Percentiles rank a stretch among this genome's conserved stretches.
These are phyloP conservation scores for Trichoderma guizhouense DNA, from an alignment of 2,329 filamentous ascomycete species.

Conservation along the genomic window DNA sequence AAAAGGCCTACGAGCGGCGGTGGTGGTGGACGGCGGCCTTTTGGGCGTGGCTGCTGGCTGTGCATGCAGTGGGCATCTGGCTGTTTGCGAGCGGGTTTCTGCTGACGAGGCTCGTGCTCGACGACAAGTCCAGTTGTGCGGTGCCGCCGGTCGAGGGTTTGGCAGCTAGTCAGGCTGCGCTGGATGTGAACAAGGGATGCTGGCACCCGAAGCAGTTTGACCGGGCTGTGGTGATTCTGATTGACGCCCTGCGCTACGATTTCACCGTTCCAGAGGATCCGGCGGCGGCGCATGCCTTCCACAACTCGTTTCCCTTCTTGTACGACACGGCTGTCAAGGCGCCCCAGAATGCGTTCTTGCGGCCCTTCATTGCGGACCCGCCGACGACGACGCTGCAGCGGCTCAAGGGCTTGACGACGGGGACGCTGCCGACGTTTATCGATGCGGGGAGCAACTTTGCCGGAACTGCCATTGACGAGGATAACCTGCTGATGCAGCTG, in stretches of 20 bases:
- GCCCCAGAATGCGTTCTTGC: constrained; percentile 80
- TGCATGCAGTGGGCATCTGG: constrained; percentile 79
- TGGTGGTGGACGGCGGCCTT: constrained; percentile 62
- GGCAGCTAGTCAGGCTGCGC: constrained; percentile 39
- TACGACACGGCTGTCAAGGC: constrained; percentile 74
- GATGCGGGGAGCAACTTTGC: constrained; percentile 95
- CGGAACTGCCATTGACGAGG: constrained; percentile 92
- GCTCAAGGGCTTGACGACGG: constrained; percentile 90
- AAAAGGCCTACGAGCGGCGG: constrained; percentile 48
- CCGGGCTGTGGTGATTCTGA: constrained; percentile 83
- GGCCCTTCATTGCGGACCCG: constrained; percentile 95
- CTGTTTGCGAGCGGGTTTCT: constrained; percentile 96
- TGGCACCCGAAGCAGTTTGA: constrained; percentile 96
- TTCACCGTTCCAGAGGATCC: constrained; percentile 74
- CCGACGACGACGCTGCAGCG: constrained; percentile 91
- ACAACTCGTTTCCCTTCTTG: constrained; percentile 82
- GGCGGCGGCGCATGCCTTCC: constrained; percentile 55
- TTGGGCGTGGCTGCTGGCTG: constrained; percentile 65
- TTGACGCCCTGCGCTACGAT: constrained; percentile 94
- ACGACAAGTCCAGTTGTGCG: constrained; percentile 69
- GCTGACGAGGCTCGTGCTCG: constrained; percentile 76
- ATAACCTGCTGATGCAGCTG: constrained; percentile 69
- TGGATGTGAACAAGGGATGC: constrained; percentile 64
- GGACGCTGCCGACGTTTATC: constrained; percentile 90
- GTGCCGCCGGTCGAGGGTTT: constrained; percentile 63